Base-by-base conservation (phyloP, 257 asterid species). In the Echium plantagineum region DNA sequence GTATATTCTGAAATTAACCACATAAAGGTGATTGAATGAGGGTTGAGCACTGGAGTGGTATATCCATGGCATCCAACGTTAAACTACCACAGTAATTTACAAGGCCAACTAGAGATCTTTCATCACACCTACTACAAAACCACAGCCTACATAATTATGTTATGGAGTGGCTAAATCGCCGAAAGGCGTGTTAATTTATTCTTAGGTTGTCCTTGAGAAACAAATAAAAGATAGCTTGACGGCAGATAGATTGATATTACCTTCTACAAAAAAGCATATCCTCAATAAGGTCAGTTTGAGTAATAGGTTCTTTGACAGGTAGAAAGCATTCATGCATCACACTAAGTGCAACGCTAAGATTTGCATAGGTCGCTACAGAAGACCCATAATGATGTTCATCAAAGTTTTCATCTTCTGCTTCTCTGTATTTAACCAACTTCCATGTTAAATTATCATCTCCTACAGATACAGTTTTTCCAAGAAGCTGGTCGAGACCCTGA, bases 281-380 rank as follows among this genome's bases (percentile, higher is more conserved):
- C 80, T 87, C 90, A 69, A 84, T 77, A 60, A 87, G 74, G 77
- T 84, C 94, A 62, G 81, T 73, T 64, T 64, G 74, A 54, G 88
- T 80, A 61, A 79, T 62, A 70, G 82, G 83, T 75, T 84, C 95
- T 71, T 75, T 72, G 67, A 87, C 80, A 49, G 95, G 86, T 65
- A 84, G 82, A 56, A 87, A 87, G 71, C 94, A 87, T 63, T 87
- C 95, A 67, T 87, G 94, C 90, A 87, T 87, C 75, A 87, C 94
- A 57, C 68, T 31, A 31, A 87, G 79, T 63, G 95, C 94, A 55
- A 80, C 71, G 62, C 68, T 77, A 54, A 87, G 88, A 73, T 82
- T 84, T 83, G 82, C 76, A 67, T 70, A 77, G 66, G 42, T 69
- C 78, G 81, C 84, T 54, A 74, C 52, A 60, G 54, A 35, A 62